Evolutionary conservation across 768 basidiomycete species (phyloP).

Genomic region (Asterophora parasitica): DNA sequence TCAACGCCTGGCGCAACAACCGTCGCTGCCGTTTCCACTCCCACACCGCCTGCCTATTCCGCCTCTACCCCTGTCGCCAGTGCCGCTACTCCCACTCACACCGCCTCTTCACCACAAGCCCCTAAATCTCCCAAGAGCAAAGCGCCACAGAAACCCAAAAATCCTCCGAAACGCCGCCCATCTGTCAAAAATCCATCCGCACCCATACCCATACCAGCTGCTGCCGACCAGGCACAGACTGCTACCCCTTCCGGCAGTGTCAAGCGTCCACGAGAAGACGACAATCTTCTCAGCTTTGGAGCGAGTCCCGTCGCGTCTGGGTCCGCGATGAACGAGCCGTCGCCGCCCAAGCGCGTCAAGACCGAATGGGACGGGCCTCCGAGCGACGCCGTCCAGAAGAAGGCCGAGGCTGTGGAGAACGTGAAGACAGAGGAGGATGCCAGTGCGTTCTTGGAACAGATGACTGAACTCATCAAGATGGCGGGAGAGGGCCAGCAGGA

Average conservation of each 20-base stretch:
- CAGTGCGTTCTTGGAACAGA: slow-evolving; percentile 52
- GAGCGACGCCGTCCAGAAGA: slow-evolving; percentile 44
- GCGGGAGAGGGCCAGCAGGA: slow-evolving; percentile 39
- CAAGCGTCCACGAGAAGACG: slow-evolving; percentile 57
- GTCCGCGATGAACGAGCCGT: slow-evolving; percentile 42
- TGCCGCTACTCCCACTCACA: slow-evolving; percentile 49
- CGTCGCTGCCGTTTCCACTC: slow-evolving; percentile 26
- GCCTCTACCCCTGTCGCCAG: slow-evolving; percentile 39
- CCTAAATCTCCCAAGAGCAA: slow-evolving; percentile 71
- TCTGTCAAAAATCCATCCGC: slow-evolving; percentile 29
- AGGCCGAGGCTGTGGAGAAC: slow-evolving; percentile 37
- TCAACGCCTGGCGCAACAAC: slow-evolving; percentile 16
- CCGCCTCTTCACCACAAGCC: slow-evolving; percentile 56
- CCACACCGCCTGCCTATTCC: slow-evolving; percentile 41
- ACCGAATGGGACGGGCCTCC: slow-evolving; percentile 65
- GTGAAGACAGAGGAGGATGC: slow-evolving; percentile 70
- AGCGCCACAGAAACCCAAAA: slow-evolving; percentile 41
- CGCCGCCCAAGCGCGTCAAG: slow-evolving; percentile 69
- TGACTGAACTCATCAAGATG: slow-evolving; percentile 60
- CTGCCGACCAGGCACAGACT: slow-evolving; percentile 19
- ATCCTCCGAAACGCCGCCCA: slow-evolving; percentile 27
- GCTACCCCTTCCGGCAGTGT: slow-evolving; percentile 21
- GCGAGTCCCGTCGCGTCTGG: slow-evolving; percentile 26
- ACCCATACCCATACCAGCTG: slow-evolving; percentile 19
- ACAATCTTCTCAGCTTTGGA: slow-evolving; percentile 28